Base-by-base conservation (phyloP, 345 rosid genomes). In the Atalantia buxifolia region DNA sequence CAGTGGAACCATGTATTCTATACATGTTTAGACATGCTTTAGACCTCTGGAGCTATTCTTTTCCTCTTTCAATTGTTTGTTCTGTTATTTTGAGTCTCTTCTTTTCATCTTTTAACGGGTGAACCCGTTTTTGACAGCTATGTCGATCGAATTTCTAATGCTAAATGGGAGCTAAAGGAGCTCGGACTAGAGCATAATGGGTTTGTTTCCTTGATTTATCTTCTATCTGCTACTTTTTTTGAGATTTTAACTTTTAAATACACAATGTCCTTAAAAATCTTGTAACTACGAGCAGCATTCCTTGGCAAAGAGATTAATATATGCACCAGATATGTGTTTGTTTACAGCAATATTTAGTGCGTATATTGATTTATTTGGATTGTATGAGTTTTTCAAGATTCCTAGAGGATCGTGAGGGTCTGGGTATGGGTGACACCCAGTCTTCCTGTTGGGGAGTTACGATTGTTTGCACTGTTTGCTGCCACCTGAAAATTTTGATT, bases 181-280 rank as follows among this genome's bases (percentile, higher is more conserved):
- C 90, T 97, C 28, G 99, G 99, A 55, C 83, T 97, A 66, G 99
- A 97, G 85, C 99, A 97, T 74, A 97, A 97, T 81, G 98, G 99
- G 98, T 97, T 80, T 68, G 97, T 89, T 79, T 76, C 83, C 81
- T 83, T 75, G 68, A 36, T 55, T 76, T 24, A 25, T 76, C 22
- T 40, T 25, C 19, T 33, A 57, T 72, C 76, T 35, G 31, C 53
- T 57, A 57, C 36, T 72, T 59, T 57, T 16, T 12, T 66, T 9
- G 25, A 33, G 42, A 21, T 19, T 21, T 0, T 66, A 35, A 36
- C 70, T 35, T 21, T 66, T 36, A 19, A 3, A 9, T 64, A 18
- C 33, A 31, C 33, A 21, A 19, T 66, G 9, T 66, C 48, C 27
- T 21, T 36, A 22, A 27, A 24, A 66, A 4, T 66, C 27, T 48